A percentile compares a stretch with the other conserved stretches of the same genome.
Conservation (phyloP, 768 basidiomycete genomes). For the Suillus fuscotomentosus region DNA sequence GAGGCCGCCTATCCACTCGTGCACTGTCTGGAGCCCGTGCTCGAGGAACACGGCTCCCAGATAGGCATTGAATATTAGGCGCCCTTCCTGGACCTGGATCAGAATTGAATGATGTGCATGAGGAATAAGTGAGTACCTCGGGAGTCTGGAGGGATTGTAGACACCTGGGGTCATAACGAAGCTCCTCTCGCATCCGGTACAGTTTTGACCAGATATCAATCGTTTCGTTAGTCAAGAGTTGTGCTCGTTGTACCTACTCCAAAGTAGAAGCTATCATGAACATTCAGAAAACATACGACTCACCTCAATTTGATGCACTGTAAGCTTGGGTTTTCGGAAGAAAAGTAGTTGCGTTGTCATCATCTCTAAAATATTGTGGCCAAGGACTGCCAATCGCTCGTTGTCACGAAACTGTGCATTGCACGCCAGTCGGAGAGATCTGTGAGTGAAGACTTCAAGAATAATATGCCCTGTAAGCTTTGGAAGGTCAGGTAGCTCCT, state of each 20-base stretch:
- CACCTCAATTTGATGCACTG: constrained; percentile 50
- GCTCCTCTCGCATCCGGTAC: constrained; percentile 35
- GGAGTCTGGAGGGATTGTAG: constrained; percentile 25
- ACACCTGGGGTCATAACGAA: constrained; percentile 31
- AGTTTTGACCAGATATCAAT: constrained; percentile 37
- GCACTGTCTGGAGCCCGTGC: constrained; percentile 49
- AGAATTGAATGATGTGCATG: constrained; percentile 12
- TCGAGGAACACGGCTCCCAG: constrained; percentile 62
- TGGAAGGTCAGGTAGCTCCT: constrained; percentile 44
- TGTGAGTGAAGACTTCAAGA: constrained; percentile 71
- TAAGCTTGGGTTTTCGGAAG: constrained; percentile 48
- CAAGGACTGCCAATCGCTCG: constrained; percentile 54
- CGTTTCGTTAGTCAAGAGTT: constrained; percentile 30
- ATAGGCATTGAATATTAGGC: constrained; percentile 61
- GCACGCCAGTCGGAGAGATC: constrained; percentile 50
- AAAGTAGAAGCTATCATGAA: constrained; percentile 5
- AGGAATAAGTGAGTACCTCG: constrained; percentile 36
- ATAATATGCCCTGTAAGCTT: constrained; percentile 51
- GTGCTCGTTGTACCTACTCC: constrained; percentile 23
- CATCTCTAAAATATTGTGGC: constrained; percentile 45
- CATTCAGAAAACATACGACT: constrained; percentile 22
- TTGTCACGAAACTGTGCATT: constrained; percentile 50
- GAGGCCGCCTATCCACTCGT: constrained; percentile 54
- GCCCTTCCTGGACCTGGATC: constrained; percentile 46
- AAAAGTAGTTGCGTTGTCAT: constrained; percentile 49